Conservation (phyloP, 2,329 filamentous ascomycete genomes). For the Alternaria burnsii region DNA sequence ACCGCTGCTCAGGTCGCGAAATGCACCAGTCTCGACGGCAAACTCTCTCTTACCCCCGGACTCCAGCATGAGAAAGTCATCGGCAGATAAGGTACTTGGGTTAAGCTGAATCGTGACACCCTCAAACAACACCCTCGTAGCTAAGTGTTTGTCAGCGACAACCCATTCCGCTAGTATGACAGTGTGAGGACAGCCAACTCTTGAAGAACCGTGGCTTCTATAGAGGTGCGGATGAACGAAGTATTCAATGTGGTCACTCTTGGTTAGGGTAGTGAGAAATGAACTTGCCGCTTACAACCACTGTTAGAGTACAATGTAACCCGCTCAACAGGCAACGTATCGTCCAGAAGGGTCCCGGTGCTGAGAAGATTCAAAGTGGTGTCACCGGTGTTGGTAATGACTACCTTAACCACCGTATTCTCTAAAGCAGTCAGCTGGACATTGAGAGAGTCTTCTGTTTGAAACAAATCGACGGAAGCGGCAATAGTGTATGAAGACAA, state of each 20-base stretch:
- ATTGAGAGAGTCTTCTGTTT: conserved; percentile 21
- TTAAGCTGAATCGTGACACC: background rate
- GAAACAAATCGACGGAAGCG: background rate
- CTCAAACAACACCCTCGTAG: background rate
- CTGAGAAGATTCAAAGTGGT: conserved; percentile 62
- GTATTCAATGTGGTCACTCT: no score
- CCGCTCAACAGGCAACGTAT: conserved; percentile 61
- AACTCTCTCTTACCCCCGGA: background rate
- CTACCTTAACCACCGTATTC: conserved; percentile 64
- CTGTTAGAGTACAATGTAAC: conserved; percentile 62
- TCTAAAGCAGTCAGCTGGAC: conserved; percentile 58
- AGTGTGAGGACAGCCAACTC: background rate
- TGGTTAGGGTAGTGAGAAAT: background rate
- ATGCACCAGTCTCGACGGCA: background rate
- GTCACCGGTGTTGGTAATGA: conserved; percentile 63
- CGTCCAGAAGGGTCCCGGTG: conserved; percentile 63
- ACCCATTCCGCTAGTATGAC: background rate
- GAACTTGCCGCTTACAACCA: background rate
- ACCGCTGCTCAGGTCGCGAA: background rate
- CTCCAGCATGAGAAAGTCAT: background rate
- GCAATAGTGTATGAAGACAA: background rate
- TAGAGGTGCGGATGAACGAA: background rate
- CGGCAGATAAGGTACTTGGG: background rate
- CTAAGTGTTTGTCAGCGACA: background rate
- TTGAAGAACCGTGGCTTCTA: background rate